Conservation (phyloP, 1,284 basidiomycete genomes). For the Microstroma glucosiphilum region DNA sequence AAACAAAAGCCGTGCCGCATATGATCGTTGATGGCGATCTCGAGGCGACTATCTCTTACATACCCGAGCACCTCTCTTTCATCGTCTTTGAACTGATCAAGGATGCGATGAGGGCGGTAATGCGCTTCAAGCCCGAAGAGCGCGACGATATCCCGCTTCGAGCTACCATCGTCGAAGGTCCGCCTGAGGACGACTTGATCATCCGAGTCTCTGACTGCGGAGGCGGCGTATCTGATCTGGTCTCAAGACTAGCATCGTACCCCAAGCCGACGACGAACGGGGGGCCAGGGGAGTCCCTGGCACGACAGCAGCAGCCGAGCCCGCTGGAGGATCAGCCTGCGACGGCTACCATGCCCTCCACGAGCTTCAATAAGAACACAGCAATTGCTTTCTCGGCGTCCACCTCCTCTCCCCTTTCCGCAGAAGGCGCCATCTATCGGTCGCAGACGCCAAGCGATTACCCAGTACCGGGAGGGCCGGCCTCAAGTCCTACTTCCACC, state of each 20-base stretch:
- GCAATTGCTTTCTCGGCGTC: conserved; percentile 1
- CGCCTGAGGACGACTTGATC: conserved; percentile 43
- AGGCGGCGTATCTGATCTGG: conserved; percentile 33
- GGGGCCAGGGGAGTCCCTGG: neutral
- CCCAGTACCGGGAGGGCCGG: neutral
- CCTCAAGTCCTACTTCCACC: conserved; percentile 2
- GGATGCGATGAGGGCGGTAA: conserved; percentile 57
- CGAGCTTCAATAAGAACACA: neutral
- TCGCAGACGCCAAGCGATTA: neutral
- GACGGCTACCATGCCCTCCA: neutral
- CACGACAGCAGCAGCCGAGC: neutral
- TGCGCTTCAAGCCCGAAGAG: conserved; percentile 18
- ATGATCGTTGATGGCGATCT: conserved; percentile 69
- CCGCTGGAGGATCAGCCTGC: neutral
- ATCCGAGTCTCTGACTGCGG: conserved; percentile 42
- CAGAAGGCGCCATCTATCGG: conserved; percentile 20
- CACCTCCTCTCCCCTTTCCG: conserved; percentile 4
- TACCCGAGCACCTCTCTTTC: conserved; percentile 78
- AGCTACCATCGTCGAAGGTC: conserved; percentile 45
- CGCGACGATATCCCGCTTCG: conserved; percentile 25
- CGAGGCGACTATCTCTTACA: conserved; percentile 71
- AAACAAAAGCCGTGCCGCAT: conserved; percentile 56
- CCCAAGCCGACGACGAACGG: neutral
- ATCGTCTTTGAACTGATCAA: conserved; percentile 82
- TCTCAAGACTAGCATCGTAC: conserved; percentile 14